Conservation (phyloP, 805 yeast species). For the Starmerella sirachaensis region DNA sequence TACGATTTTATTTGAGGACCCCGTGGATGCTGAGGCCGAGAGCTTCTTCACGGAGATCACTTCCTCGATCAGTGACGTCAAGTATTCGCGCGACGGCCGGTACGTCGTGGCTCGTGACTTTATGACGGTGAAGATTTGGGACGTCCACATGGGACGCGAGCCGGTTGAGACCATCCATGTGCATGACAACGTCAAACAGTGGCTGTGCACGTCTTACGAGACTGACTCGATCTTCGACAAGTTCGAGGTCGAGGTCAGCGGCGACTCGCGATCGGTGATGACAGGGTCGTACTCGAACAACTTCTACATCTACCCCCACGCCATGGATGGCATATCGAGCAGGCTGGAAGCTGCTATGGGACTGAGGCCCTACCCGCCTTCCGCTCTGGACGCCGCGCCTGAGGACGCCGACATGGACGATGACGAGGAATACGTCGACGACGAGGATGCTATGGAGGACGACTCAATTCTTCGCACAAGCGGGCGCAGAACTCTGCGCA, state of each 20-base stretch:
- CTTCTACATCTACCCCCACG: constrained; percentile 92
- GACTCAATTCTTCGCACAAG: not conserved
- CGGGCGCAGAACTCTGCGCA: not conserved
- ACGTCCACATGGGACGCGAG: constrained; percentile 87
- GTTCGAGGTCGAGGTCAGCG: constrained; percentile 90
- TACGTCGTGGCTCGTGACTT: constrained; percentile 96
- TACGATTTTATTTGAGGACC: constrained; percentile 74
- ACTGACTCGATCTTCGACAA: constrained; percentile 97
- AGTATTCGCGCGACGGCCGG: constrained; percentile 82
- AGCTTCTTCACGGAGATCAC: constrained; percentile 97
- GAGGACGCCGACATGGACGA: not conserved
- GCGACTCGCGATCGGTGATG: constrained; percentile 84
- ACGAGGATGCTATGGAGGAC: constrained; percentile 5
- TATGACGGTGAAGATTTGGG: constrained; percentile 97
- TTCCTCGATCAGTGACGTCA: constrained; percentile 83
- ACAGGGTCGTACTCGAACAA: constrained; percentile 96
- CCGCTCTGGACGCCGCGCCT: not conserved
- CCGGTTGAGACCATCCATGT: constrained; percentile 91
- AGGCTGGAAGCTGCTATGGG: constrained; percentile 16
- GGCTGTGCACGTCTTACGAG: constrained; percentile 94
- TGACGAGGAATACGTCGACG: not conserved
- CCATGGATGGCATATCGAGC: constrained; percentile 25
- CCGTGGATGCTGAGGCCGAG: constrained; percentile 81
- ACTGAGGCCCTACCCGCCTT: not conserved
- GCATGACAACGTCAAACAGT: constrained; percentile 86